A percentile compares a stretch with the other conserved stretches of the same genome.
These are phyloP conservation scores for Phaeosphaeriaceae sp. DNA, from an alignment of 2,329 filamentous ascomycete species.

Conservation along the genomic window DNA sequence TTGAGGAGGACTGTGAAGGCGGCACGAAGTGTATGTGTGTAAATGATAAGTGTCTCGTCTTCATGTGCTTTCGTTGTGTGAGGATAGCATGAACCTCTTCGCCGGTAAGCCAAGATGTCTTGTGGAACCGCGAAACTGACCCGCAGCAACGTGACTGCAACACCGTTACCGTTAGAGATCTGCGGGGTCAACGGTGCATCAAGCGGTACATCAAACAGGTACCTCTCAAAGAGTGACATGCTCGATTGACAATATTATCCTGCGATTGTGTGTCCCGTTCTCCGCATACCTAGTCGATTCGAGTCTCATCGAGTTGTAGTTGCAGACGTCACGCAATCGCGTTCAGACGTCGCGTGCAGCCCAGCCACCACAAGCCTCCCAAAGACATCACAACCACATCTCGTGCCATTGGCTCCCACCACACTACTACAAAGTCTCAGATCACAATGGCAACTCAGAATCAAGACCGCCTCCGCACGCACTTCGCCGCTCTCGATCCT, in stretches of 20 bases:
- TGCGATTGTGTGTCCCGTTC: background rate
- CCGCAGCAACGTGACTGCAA: background rate
- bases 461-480: slow-evolving; percentile 47
- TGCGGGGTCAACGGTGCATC: background rate
- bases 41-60: background rate
- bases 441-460: slow-evolving; percentile 30
- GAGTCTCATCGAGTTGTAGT: background rate
- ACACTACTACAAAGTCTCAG: background rate
- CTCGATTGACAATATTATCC: background rate
- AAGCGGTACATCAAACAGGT: background rate
- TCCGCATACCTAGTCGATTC: too few relatives aligned
- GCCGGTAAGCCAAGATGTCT: background rate
- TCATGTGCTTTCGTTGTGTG: background rate
- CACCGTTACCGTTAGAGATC: slow-evolving; percentile 3
- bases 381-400: background rate
- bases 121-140: background rate
- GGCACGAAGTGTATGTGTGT: background rate
- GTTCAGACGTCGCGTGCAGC: background rate
- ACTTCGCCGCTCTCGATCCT: slow-evolving; percentile 53
- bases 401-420: background rate
- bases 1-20: background rate
- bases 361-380: background rate
- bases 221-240: background rate
- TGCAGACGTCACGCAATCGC: background rate
- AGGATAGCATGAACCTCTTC: background rate